A percentile compares a stretch with the other conserved stretches of the same genome.
phyloP scores from a whole-genome alignment of 2,329 filamentous ascomycete species.

The Paramyrothecium roridum region DNA sequence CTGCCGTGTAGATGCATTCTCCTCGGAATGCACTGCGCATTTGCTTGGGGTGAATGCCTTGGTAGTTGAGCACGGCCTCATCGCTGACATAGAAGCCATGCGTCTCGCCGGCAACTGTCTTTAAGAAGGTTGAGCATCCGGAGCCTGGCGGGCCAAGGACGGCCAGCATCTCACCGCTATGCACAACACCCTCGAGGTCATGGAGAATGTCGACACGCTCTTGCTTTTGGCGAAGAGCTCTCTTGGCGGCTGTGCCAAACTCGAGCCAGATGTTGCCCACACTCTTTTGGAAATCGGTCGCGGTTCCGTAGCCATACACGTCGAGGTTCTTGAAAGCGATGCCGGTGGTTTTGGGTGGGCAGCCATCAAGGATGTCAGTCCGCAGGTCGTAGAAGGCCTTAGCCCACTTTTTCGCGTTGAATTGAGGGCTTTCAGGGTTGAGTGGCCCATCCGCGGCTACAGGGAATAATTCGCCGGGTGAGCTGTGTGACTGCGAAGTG shows the following conservation, averaged over 20 bases:
- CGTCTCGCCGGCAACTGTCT: constrained; percentile 50
- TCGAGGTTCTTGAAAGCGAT: constrained; percentile 39
- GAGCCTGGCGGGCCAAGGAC: constrained; percentile 45
- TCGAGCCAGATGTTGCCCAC: constrained; percentile 29
- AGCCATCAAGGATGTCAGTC: constrained; percentile 18
- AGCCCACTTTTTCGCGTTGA: constrained; percentile 40
- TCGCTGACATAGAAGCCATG: constrained; percentile 58
- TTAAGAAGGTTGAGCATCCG: constrained; percentile 64
- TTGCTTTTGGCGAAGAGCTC: constrained; percentile 7
- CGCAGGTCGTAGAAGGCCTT: constrained; percentile 29
- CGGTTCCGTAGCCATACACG: constrained; percentile 37
- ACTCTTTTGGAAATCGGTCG: constrained; percentile 39
- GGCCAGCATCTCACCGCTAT: constrained; percentile 53
- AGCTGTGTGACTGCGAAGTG: constrained; percentile 19
- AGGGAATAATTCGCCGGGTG: constrained; percentile 22
- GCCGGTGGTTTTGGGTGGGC: constrained; percentile 24
- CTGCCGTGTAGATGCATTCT: constrained; percentile 64
- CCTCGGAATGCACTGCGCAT: constrained; percentile 55
- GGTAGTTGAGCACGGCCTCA: constrained; percentile 60
- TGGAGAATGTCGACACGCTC: constrained; percentile 25
- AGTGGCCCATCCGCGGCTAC: constrained; percentile 20
- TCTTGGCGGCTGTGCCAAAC: constrained; percentile 8
- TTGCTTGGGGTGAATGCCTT: constrained; percentile 53
- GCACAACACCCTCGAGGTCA: constrained; percentile 48
- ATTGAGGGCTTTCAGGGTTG: constrained; percentile 35